phyloP scores from a whole-genome alignment of 2,329 filamentous ascomycete species.

The Epichloe scottii region DNA sequence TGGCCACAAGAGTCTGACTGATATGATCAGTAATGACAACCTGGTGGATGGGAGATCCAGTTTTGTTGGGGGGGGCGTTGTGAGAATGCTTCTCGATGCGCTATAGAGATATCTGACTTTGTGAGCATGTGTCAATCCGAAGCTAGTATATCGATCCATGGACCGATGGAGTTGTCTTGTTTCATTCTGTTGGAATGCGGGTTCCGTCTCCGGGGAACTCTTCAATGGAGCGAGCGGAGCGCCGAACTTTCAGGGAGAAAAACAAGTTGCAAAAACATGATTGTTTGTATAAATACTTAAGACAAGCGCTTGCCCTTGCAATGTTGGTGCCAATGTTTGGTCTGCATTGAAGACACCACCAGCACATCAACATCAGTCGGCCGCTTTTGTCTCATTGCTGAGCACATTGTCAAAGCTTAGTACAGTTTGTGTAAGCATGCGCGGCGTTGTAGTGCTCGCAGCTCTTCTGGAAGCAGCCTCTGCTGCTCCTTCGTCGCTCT shows the following conservation, averaged over 20 bases:
- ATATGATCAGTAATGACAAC: no score
- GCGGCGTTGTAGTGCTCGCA: slow-evolving; percentile 5
- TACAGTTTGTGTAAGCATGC: slow-evolving; percentile 1
- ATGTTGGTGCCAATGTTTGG: not conserved
- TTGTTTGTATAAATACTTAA: not conserved
- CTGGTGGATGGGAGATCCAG: no score
- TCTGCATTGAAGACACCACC: not conserved
- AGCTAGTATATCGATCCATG: not conserved
- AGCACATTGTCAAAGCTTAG: not conserved
- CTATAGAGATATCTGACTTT: no score
- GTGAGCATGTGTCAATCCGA: not conserved
- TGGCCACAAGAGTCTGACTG: no score
- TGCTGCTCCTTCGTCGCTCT: slow-evolving; percentile 8
- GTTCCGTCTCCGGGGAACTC: not conserved
- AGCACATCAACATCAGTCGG: not conserved
- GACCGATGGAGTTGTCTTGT: not conserved
- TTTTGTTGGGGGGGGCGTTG: no score
- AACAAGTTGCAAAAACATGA: not conserved
- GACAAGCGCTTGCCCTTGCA: not conserved
- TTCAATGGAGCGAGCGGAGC: no score
- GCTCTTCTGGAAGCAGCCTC: slow-evolving; percentile 10
- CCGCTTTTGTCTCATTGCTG: not conserved
- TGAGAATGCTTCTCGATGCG: no score
- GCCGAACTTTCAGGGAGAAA: no score
- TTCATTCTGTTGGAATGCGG: not conserved